These are phyloP conservation scores for Claviceps sorghi DNA, from an alignment of 2,329 filamentous ascomycete genomes.

Conservation along the genomic window DNA sequence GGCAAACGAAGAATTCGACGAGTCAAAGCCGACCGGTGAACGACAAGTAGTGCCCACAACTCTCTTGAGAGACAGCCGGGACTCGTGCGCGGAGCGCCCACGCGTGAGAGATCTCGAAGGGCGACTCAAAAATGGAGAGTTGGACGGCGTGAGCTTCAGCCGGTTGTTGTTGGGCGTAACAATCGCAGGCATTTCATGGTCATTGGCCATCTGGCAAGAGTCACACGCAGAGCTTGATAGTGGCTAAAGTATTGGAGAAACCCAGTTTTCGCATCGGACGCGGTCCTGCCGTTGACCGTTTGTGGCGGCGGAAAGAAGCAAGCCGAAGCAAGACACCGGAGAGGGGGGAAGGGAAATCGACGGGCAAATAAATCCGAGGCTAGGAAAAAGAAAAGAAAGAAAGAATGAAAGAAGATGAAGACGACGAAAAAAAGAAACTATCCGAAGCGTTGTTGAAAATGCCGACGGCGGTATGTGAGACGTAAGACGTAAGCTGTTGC, in stretches of 20 bases:
- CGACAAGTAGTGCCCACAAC: slow-evolving; percentile 85
- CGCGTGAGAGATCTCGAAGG: slow-evolving; percentile 49
- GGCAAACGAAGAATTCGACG: slow-evolving; percentile 63
- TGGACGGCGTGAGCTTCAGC: slow-evolving; percentile 60
- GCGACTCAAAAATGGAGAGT: slow-evolving; percentile 53
- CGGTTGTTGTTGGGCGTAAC: slow-evolving; percentile 39
- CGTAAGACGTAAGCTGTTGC: neutral
- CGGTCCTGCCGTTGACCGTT: neutral
- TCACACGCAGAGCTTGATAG: slow-evolving; percentile 1
- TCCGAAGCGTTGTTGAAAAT: neutral
- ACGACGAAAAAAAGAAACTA: neutral
- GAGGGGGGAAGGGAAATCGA: neutral
- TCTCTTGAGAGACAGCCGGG: slow-evolving; percentile 58
- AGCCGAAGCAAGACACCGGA: neutral
- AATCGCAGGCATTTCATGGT: slow-evolving; percentile 38
- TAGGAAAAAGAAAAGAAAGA: neutral
- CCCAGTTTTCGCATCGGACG: neutral
- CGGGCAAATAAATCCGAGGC: neutral
- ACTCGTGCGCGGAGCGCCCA: slow-evolving; percentile 32
- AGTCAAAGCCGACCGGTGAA: slow-evolving; percentile 76
- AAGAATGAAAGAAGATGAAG: neutral
- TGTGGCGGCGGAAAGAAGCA: neutral
- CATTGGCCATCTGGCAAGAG: slow-evolving; percentile 28
- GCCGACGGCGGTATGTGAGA: neutral
- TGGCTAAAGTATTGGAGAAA: neutral